These are phyloP conservation scores for Daldinia eschscholtzii DNA, from an alignment of 2,329 filamentous ascomycete species.

Conservation along the genomic window DNA sequence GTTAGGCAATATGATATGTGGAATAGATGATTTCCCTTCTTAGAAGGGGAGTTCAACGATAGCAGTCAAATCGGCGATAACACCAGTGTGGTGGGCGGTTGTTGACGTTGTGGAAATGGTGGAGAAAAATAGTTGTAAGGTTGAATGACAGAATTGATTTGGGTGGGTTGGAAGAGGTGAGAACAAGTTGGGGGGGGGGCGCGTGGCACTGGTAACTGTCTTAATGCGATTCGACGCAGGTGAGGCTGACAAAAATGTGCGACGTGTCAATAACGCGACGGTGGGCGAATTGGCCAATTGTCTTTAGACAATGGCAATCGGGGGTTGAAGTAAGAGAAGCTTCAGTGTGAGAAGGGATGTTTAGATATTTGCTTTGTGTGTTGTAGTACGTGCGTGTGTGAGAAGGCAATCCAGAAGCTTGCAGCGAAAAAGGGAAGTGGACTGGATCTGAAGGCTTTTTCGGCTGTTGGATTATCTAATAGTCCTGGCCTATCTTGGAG, in stretches of 20 bases:
- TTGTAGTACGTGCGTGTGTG: conserved; percentile 28
- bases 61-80: conserved; percentile 49
- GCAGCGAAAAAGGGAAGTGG: conserved; percentile 38
- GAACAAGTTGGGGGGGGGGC: conserved; percentile 38
- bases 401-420: conserved; percentile 35
- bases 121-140: conserved; percentile 42
- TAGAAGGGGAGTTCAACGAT: conserved; percentile 49
- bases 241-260: conserved; percentile 37
- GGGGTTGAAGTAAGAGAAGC: conserved; percentile 24
- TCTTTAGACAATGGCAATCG: conserved; percentile 47
- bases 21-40: conserved; percentile 48
- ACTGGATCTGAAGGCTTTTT: conserved; percentile 43
- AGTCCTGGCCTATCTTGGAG: conserved; percentile 30
- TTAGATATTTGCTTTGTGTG: conserved; percentile 30
- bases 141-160: conserved; percentile 43
- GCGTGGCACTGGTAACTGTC: conserved; percentile 37
- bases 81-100: conserved; percentile 31
- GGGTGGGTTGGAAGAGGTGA: conserved; percentile 39
- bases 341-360: conserved; percentile 32
- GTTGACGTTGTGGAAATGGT: conserved; percentile 32
- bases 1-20: conserved; percentile 49
- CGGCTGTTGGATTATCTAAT: conserved; percentile 45
- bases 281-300: conserved; percentile 50
- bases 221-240: conserved; percentile 28
- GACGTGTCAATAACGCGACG: conserved; percentile 47